Conservation (phyloP, 495 filamentous ascomycete genomes). For the Lepidopterella palustris region DNA sequence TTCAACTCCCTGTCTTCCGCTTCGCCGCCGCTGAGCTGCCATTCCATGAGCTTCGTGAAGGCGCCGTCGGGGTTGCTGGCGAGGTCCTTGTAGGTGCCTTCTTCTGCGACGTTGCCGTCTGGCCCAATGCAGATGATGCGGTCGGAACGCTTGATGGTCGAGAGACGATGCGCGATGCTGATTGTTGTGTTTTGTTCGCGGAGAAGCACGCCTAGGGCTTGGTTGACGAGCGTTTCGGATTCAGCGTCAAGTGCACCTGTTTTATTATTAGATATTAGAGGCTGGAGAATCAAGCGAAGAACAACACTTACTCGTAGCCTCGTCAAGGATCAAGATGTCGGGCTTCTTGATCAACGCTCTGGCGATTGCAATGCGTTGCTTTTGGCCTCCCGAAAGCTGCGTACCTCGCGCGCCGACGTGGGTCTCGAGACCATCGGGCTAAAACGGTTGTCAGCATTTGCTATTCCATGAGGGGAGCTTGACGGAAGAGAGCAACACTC, state of each 20-base stretch:
- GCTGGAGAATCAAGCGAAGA: conserved; percentile 42
- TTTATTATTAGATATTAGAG: background rate
- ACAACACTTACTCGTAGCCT: conserved; percentile 43
- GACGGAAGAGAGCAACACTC: conserved; percentile 30
- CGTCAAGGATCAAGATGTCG: conserved; percentile 92
- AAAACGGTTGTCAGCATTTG: conserved; percentile 7
- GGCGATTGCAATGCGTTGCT: conserved; percentile 96
- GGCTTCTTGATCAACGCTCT: conserved; percentile 91
- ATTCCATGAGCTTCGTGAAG: conserved; percentile 95
- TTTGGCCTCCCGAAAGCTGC: conserved; percentile 92
- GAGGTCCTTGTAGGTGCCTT: conserved; percentile 74
- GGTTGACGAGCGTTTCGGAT: conserved; percentile 90
- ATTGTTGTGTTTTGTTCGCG: conserved; percentile 89
- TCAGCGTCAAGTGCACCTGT: conserved; percentile 81
- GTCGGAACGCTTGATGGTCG: conserved; percentile 92
- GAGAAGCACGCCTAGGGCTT: conserved; percentile 73
- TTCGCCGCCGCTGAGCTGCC: conserved; percentile 80
- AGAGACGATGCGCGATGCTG: conserved; percentile 89
- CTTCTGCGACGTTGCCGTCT: conserved; percentile 84
- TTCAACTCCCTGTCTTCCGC: conserved; percentile 8
- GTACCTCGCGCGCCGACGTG: conserved; percentile 87
- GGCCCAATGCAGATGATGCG: conserved; percentile 79
- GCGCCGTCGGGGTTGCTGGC: conserved; percentile 65
- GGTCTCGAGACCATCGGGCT: conserved; percentile 90
- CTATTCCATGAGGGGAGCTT: background rate